phyloP scores from a whole-genome alignment of 306 rosid genomes.

The Cucurbita pepo region DNA sequence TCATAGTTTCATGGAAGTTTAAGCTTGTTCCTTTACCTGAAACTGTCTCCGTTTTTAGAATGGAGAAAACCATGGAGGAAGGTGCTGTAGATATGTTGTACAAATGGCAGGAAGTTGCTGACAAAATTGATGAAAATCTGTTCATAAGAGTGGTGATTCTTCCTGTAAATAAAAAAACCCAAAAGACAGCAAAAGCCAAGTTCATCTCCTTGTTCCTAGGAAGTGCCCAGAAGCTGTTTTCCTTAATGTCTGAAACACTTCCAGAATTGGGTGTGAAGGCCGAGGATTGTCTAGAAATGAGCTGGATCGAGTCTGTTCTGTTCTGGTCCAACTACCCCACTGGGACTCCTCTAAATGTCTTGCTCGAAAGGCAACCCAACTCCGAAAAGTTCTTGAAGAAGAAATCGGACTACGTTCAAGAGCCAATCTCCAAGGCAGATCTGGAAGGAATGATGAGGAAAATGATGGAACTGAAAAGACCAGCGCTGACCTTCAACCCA shows the following conservation, averaged over 20 bases:
- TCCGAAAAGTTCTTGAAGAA: constrained; percentile 42
- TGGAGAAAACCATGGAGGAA: constrained; percentile 48
- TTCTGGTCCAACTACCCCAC: constrained; percentile 42
- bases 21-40: constrained; percentile 40
- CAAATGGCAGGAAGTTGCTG: constrained; percentile 47
- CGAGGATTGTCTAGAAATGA: constrained; percentile 39
- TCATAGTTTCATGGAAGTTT: constrained; percentile 51
- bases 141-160: constrained; percentile 50
- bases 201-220: constrained; percentile 56
- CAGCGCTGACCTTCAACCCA: constrained; percentile 32
- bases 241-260: constrained; percentile 22
- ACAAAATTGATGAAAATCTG: constrained; percentile 22
- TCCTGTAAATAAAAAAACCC: constrained; percentile 23
- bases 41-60: constrained; percentile 42
- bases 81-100: constrained; percentile 39
- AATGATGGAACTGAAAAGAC: constrained; percentile 40
- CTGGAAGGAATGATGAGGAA: constrained; percentile 52
- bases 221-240: constrained; percentile 16
- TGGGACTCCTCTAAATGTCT: constrained; percentile 27
- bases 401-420: constrained; percentile 56
- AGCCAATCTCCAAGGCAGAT: constrained; percentile 26
- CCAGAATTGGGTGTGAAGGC: constrained; percentile 39
- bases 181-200: constrained; percentile 32
- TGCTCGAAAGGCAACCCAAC: constrained; percentile 34
- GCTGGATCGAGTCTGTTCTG: constrained; percentile 43